Percentiles rank a stretch among this genome's conserved stretches.
phyloP scores from a whole-genome alignment of 2,329 filamentous ascomycete genomes.

The Diaporthe sp. region DNA sequence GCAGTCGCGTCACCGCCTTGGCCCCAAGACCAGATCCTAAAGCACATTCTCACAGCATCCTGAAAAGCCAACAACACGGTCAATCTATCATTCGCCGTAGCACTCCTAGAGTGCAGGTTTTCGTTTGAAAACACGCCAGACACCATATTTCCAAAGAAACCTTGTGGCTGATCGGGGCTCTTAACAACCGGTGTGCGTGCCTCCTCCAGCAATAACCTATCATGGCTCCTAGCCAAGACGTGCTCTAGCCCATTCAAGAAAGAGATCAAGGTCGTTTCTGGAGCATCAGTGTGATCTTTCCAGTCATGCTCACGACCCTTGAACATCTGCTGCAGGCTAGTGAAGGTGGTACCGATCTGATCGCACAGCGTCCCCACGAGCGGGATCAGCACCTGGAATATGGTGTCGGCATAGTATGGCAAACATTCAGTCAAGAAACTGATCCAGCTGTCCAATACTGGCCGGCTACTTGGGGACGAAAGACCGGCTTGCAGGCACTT shows the following conservation, averaged over 20 bases:
- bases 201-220: constrained; percentile 84
- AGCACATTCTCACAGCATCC: constrained; percentile 93
- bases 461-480: constrained; percentile 78
- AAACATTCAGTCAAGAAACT: constrained; percentile 86
- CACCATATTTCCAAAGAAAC: constrained; percentile 95
- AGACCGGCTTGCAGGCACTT: constrained; percentile 88
- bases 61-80: constrained; percentile 97
- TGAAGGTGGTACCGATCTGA: constrained; percentile 81
- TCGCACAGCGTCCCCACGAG: constrained; percentile 90
- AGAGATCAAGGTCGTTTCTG: constrained; percentile 83
- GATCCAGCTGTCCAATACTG: constrained; percentile 92
- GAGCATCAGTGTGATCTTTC: constrained; percentile 55
- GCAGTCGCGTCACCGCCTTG: constrained; percentile 70
- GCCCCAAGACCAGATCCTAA: constrained; percentile 96
- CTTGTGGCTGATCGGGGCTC: constrained; percentile 84
- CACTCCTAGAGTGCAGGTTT: constrained; percentile 80
- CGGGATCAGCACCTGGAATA: constrained; percentile 92
- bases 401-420: constrained; percentile 84
- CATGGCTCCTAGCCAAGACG: constrained; percentile 88
- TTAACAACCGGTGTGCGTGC: constrained; percentile 77
- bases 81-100: constrained; percentile 91
- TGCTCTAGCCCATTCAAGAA: constrained; percentile 94
- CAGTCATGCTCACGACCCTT: constrained; percentile 43
- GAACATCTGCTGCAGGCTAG: constrained; percentile 77
- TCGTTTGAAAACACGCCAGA: constrained; percentile 91